These are phyloP conservation scores for Prinsepia uniflora DNA, from an alignment of 306 rosid genomes.

Conservation along the genomic window DNA sequence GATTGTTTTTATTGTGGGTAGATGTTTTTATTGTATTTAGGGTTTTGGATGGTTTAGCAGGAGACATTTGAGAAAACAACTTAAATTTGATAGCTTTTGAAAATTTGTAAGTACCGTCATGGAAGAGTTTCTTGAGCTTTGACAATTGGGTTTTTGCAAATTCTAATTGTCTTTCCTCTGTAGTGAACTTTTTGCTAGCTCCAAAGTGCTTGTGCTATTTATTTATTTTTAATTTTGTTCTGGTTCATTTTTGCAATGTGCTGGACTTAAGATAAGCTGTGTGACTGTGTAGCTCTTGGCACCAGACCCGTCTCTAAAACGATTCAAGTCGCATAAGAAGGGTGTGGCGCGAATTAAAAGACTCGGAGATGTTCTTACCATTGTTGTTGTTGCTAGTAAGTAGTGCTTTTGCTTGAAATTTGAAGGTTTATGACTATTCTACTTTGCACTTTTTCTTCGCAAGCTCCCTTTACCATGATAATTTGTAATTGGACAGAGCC, in stretches of 20 bases:
- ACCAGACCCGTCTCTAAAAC: constrained; percentile 57
- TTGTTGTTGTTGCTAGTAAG: constrained; percentile 64
- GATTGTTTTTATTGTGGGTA: background rate
- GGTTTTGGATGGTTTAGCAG: background rate
- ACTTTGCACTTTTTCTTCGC: background rate
- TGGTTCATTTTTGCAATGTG: background rate
- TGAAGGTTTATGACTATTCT: background rate
- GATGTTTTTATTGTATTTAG: background rate
- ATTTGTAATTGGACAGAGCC: background rate
- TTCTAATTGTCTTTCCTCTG: background rate
- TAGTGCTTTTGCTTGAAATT: background rate
- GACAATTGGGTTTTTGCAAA: background rate
- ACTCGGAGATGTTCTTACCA: constrained; percentile 66
- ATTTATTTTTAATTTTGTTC: background rate
- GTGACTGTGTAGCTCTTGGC: constrained; percentile 71
- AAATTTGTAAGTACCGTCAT: background rate
- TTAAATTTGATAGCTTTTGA: background rate
- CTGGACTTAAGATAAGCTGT: constrained; percentile 5
- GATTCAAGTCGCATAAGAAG: constrained; percentile 78
- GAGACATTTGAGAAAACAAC: background rate
- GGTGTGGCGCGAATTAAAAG: constrained; percentile 48
- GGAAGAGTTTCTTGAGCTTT: background rate
- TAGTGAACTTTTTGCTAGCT: background rate
- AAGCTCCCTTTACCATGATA: background rate
- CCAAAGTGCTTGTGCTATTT: background rate